Base-by-base conservation (phyloP, 2,329 filamentous ascomycete genomes). In the Hymenoscyphus repandus region DNA sequence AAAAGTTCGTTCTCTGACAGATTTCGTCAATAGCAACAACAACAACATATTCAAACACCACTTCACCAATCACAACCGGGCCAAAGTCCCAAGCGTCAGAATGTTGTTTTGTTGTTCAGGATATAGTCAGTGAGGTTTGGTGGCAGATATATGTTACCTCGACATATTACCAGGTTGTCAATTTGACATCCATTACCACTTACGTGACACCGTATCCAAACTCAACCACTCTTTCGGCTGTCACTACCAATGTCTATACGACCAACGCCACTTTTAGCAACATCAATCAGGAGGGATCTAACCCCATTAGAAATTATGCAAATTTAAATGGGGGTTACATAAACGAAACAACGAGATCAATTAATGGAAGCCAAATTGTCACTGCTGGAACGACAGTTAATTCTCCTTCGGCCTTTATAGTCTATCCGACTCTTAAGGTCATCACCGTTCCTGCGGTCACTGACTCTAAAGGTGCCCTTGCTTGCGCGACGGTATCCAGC, bases 21-120 rank as follows among this genome's bases (percentile, higher is more conserved):
- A n/a, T n/a, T n/a, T n/a, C 20, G 9, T 20, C 6, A 10, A 10
- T 7, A n/a, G 13, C 18, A 39, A 39, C 41, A 22, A 22, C 32
- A 5, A 27, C 41, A 18, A 17, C 20, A 32, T 45, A 13, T 27
- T 32, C 22, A 15, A 45, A 45, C 13, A 40, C 15, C 15, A 45
- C 39, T 12, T n/a, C 2, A 11, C 39, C 47, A 18, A 31, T 33
- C 15, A 50, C 33, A 12, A 38, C 32, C 6, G 47, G 17, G 2
- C 34, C 41, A 15, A 17, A 40, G 5, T 44, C 47, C 11, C 6
- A 20, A 12, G 18, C 49, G 17, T 47, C 42, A 34, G 15, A 33
- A 3, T 56, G 53, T 32, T 53, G 51, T 27, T 56, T 56, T 44
- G 51, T 44, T 10, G 49, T 54, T 32, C 48, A 49, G 42, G 54